A percentile compares a stretch with the other conserved stretches of the same genome.
Evolutionary conservation across 345 rosid genomes (phyloP).

Genomic region (Noccaea caerulescens): DNA sequence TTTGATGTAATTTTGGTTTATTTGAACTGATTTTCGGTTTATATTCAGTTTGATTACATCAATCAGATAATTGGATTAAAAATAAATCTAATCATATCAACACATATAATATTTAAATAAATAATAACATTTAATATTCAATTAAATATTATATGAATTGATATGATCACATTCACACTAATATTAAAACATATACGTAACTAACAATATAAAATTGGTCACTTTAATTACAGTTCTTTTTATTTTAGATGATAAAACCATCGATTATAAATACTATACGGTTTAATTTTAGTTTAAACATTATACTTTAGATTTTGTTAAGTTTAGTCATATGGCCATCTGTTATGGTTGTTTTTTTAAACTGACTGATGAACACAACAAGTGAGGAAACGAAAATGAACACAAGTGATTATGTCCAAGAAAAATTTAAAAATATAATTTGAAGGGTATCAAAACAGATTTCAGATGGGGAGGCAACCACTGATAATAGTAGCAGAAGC

Average conservation of each 20-base stretch:
- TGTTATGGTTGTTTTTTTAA: background rate
- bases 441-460: slow-evolving; percentile 50
- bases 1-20: background rate
- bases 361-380: slow-evolving; percentile 1
- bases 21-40: background rate
- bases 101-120: background rate
- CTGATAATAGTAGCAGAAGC: slow-evolving; percentile 80
- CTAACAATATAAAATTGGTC: background rate
- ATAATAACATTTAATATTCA: too few species aligned
- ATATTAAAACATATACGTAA: background rate
- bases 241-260: background rate
- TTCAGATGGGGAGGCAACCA: slow-evolving; percentile 98
- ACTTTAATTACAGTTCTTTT: background rate
- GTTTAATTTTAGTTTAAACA: background rate
- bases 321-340: background rate
- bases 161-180: background rate
- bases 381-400: background rate
- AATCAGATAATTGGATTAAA: too few species aligned
- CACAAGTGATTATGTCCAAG: background rate
- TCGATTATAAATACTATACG: background rate
- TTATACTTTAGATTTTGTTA: background rate
- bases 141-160: background rate
- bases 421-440: too few species aligned
- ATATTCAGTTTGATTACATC: background rate
- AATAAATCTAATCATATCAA: too few species aligned